Evolutionary conservation across 1,139 yeast genomes (phyloP).

Genomic region (Lodderomyces orthopsilosis): DNA sequence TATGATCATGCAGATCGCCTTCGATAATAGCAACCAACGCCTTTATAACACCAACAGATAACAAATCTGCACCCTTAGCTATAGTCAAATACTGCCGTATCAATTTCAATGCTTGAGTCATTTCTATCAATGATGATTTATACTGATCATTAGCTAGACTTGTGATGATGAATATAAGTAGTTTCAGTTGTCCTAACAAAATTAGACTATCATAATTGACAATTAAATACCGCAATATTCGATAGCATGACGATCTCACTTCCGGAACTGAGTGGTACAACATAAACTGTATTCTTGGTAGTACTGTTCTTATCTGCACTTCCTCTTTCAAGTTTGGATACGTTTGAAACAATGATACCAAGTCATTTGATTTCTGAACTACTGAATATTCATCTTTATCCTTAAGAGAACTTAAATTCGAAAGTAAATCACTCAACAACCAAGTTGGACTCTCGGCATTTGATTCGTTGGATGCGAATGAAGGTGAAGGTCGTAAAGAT

Average conservation of each 20-base stretch:
- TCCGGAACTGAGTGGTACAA: conserved; percentile 58
- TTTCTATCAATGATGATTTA: conserved; percentile 53
- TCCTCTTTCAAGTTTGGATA: conserved; percentile 67
- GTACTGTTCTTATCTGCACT: conserved; percentile 58
- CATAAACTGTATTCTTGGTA: conserved; percentile 59
- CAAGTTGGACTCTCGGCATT: conserved; percentile 35
- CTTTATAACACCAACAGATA: conserved; percentile 67
- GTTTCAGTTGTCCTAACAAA: conserved; percentile 45
- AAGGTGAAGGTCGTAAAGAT: conserved; percentile 4
- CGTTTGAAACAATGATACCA: conserved; percentile 54
- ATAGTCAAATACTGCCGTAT: conserved; percentile 61
- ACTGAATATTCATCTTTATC: conserved; percentile 46
- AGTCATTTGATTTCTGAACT: conserved; percentile 59
- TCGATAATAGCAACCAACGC: conserved; percentile 65
- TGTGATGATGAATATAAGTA: conserved; percentile 63
- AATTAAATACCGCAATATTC: conserved; percentile 66
- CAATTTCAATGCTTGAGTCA: conserved; percentile 76
- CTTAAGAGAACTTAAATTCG: conserved; percentile 22
- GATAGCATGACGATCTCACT: conserved; percentile 72
- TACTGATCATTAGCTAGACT: conserved; percentile 52
- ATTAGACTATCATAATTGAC: conserved; percentile 51
- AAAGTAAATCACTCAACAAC: conserved; percentile 34
- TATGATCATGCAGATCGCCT: conserved; percentile 9
- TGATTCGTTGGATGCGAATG: conserved; percentile 3
- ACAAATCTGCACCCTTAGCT: conserved; percentile 52